Base-by-base conservation (phyloP, 2,329 filamentous ascomycete species). In the Fusarium virguliforme region DNA sequence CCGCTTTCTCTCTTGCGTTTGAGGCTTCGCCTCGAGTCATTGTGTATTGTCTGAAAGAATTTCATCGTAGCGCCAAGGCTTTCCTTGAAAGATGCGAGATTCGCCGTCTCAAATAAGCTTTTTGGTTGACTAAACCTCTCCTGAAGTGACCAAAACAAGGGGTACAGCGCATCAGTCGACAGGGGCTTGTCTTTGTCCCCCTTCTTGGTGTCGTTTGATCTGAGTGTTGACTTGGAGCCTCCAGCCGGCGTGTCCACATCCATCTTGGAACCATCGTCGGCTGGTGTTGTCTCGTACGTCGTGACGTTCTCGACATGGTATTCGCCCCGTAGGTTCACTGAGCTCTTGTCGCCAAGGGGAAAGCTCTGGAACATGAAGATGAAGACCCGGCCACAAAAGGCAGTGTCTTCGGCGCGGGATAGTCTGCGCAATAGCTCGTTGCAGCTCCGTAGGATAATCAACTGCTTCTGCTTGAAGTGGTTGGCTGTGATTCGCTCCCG, bases 361-460 rank as follows among this genome's bases (percentile, higher is more conserved):
- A 99, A 98, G 80, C 94, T 97, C 80, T 99, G 96, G 81, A 98
- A 99, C 78, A 99, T 89, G 81, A 98, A 99, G 71, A 99, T 98
- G 81, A 98, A 98, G 28, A 99, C 96, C 40, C 96, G 89, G 15
- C 96, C 96, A 77, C 96, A 99, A 79, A 99, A 99, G 1, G 97
- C 94, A 0, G 96, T 97, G 80, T 99, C 96, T 79, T 98, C 95
- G 4, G 96, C 95, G 62, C 96, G 90, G n/a, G 96, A 98, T 3
- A 99, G 86, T 50, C 96, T 89, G 37, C 95, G 91, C n/a, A 99
- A 85, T 15, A 99, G 86, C 82, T 98, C 96, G 80, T 98, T 99
- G 82, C 96, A 99, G 66, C 92, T 93, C 76, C 96, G 89, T n/a
- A 99, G 84, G 72, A 98, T 96, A 63, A 97, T 90, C 43, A 98